phyloP scores from a whole-genome alignment of 768 basidiomycete genomes.

The Termitomyces sp. region DNA sequence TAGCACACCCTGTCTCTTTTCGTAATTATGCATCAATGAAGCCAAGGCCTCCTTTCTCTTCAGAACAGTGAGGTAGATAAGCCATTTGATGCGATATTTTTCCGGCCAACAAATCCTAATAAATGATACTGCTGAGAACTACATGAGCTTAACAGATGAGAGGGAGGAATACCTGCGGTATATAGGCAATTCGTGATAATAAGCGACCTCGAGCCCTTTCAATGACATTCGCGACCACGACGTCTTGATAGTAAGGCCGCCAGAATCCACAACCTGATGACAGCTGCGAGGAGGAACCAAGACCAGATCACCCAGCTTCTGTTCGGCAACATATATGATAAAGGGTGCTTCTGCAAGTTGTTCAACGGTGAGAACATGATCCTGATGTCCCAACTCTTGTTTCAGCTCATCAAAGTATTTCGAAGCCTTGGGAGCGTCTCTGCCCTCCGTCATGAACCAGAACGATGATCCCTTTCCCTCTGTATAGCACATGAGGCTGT shows the following conservation, averaged over 20 bases:
- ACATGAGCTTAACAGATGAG: neutral
- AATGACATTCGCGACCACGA: conserved; percentile 87
- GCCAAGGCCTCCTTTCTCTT: conserved; percentile 8
- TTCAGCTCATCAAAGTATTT: conserved; percentile 55
- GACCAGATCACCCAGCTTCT: conserved; percentile 74
- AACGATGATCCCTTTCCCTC: conserved; percentile 69
- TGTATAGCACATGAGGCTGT: conserved; percentile 86
- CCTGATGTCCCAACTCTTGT: conserved; percentile 71
- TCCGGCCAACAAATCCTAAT: conserved; percentile 76
- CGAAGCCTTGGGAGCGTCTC: conserved; percentile 49
- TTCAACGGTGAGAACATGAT: conserved; percentile 56
- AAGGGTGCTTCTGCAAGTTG: conserved; percentile 68
- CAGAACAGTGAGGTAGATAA: conserved; percentile 53
- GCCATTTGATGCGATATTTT: conserved; percentile 70
- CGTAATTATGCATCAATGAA: neutral
- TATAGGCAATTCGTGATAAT: conserved; percentile 72
- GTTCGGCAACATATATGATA: conserved; percentile 65
- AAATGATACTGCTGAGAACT: neutral
- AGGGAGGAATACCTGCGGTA: conserved; percentile 59
- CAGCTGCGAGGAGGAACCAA: conserved; percentile 78
- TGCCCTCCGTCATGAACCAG: conserved; percentile 82
- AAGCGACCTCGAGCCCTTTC: conserved; percentile 51
- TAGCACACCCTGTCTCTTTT: neutral
- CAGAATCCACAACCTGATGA: conserved; percentile 80
- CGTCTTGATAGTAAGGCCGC: conserved; percentile 78